A percentile compares a stretch with the other conserved stretches of the same genome.
phyloP scores from a whole-genome alignment of 306 rosid species.

The Vachellia pachyceras region DNA sequence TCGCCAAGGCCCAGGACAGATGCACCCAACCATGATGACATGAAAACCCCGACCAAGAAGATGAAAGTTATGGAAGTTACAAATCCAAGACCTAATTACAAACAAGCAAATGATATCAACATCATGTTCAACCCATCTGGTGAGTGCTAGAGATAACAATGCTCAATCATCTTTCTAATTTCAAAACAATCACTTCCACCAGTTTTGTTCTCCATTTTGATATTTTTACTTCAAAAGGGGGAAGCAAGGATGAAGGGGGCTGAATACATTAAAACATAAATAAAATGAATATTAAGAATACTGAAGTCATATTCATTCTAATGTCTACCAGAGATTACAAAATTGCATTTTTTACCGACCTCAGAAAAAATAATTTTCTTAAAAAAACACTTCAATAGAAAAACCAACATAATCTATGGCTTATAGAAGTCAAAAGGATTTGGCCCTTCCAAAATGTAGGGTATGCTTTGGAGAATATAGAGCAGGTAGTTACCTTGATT shows the following conservation, averaged over 20 bases:
- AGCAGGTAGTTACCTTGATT: not conserved
- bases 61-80: slow-evolving; percentile 85
- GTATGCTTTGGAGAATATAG: not conserved
- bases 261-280: not conserved
- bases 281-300: not conserved
- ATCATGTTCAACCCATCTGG: not conserved
- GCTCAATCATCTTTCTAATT: not conserved
- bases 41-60: slow-evolving; percentile 90
- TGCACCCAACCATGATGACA: slow-evolving; percentile 98
- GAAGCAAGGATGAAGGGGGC: not conserved
- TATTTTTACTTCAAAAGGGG: not conserved
- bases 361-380: not conserved
- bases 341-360: slow-evolving; percentile 2
- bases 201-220: not conserved
- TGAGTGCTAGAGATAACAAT: not conserved
- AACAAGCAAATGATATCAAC: slow-evolving; percentile 20
- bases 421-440: not conserved
- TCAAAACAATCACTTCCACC: slow-evolving; percentile 28
- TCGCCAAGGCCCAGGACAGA: slow-evolving; percentile 91
- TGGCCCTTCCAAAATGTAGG: not conserved
- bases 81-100: slow-evolving; percentile 81
- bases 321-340: not conserved
- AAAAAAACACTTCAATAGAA: not conserved
- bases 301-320: slow-evolving; percentile 2
- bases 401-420: not conserved